phyloP scores from a whole-genome alignment of 179 eudicot species.

The Corrigiola litoralis region DNA sequence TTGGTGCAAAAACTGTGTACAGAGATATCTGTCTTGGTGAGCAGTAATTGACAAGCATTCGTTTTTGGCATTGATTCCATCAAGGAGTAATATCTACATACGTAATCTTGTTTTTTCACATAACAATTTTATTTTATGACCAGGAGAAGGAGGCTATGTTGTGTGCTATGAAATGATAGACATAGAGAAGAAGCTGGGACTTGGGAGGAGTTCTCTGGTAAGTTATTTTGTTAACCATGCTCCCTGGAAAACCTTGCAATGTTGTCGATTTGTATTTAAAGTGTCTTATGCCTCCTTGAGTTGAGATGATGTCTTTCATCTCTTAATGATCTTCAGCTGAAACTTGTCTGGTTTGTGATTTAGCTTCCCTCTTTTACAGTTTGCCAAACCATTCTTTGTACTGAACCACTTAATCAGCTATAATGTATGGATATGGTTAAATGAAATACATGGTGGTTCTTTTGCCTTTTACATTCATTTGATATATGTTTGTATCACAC shows the following conservation, averaged over 20 bases:
- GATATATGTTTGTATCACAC: too few species aligned
- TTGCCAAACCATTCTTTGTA: neutral
- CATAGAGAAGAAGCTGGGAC: conserved; percentile 81
- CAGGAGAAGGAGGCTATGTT: conserved; percentile 82
- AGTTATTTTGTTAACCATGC: conserved; percentile 11
- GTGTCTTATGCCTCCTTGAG: neutral
- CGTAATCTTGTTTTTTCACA: conserved; percentile 16
- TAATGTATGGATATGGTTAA: too few species aligned
- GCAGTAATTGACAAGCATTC: conserved; percentile 12
- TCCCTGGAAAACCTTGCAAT: neutral
- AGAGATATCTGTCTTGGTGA: conserved; percentile 95
- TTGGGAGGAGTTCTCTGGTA: conserved; percentile 89
- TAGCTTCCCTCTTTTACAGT: neutral
- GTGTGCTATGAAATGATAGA: conserved; percentile 94
- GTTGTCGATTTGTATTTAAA: neutral
- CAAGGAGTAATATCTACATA: neutral
- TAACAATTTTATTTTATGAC: conserved; percentile 8
- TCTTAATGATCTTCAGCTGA: neutral
- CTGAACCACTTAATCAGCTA: too few species aligned
- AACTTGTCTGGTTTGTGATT: neutral
- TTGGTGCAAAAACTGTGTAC: conserved; percentile 97
- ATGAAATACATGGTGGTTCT: too few species aligned
- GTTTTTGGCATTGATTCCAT: neutral
- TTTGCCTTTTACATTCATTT: too few species aligned
- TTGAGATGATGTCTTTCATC: neutral